Evolutionary conservation across 805 yeast species (phyloP).

Genomic region (Starmerella bombi): DNA sequence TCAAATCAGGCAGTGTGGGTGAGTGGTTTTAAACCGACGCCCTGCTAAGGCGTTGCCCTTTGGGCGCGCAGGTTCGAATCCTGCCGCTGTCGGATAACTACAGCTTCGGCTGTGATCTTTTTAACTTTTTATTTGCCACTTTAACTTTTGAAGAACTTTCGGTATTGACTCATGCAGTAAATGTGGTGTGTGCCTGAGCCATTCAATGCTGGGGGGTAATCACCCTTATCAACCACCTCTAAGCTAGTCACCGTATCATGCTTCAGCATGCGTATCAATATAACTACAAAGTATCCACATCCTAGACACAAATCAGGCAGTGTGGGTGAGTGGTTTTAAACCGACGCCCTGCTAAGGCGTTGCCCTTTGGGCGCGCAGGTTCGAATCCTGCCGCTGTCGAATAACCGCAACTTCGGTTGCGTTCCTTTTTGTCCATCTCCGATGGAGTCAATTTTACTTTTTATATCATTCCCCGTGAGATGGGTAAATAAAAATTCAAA

Average conservation of each 20-base stretch:
- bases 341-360: constrained; percentile 21
- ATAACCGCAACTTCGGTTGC: neutral
- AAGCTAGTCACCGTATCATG: too few relatives aligned
- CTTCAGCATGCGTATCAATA: too few relatives aligned
- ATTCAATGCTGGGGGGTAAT: too few relatives aligned
- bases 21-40: constrained; percentile 23
- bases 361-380: constrained; percentile 23
- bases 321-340: too few relatives aligned
- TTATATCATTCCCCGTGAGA: neutral
- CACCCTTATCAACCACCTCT: too few relatives aligned
- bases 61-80: constrained; percentile 23
- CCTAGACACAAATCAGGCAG: too few relatives aligned
- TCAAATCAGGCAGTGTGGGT: constrained; percentile 20
- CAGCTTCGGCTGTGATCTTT: neutral
- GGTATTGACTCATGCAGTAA: constrained; percentile 4
- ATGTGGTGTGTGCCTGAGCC: too few relatives aligned
- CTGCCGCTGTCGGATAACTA: constrained; percentile 18
- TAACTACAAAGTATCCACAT: too few relatives aligned
- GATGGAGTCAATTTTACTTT: neutral
- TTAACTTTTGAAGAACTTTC: too few relatives aligned
- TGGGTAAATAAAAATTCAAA: neutral
- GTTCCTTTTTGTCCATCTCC: neutral
- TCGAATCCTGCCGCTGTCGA: constrained; percentile 22
- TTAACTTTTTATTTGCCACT: too few relatives aligned
- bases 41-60: constrained; percentile 22